Conservation (phyloP, 257 asterid species). For the Nicotiana noctiflora region DNA sequence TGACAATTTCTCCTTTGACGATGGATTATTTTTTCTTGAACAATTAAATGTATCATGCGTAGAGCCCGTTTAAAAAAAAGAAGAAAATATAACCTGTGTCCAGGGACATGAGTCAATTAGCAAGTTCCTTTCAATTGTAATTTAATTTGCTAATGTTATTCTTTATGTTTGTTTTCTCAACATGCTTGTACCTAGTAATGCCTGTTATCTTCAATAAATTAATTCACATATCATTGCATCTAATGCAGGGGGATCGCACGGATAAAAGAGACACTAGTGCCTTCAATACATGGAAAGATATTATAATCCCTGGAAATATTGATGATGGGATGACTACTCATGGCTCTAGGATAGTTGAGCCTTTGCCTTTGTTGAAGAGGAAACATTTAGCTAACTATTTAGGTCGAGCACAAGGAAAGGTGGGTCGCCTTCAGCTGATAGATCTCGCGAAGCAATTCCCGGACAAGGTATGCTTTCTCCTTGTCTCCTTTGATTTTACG, state of each 20-base stretch:
- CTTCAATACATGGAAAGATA: conserved; percentile 95
- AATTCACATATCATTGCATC: not conserved
- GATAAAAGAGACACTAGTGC: conserved; percentile 90
- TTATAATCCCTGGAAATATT: conserved; percentile 87
- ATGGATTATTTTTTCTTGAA: not conserved
- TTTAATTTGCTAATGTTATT: not conserved
- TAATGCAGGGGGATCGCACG: conserved; percentile 82
- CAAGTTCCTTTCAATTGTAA: not conserved
- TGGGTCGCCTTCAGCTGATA: conserved; percentile 73
- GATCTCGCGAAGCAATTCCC: conserved; percentile 80
- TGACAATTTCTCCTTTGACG: not conserved
- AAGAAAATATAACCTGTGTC: not conserved
- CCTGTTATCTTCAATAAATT: not conserved
- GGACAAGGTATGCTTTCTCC: conserved; percentile 55
- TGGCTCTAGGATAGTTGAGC: conserved; percentile 58
- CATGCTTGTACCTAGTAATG: not conserved
- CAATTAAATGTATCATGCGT: not conserved
- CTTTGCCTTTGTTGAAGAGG: conserved; percentile 81
- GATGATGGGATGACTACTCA: conserved; percentile 87
- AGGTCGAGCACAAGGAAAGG: conserved; percentile 94
- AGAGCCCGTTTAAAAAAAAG: not conserved
- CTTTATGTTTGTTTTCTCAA: not conserved
- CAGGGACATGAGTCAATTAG: not conserved
- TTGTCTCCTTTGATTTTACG: not conserved
- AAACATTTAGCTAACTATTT: conserved; percentile 76